Base-by-base conservation (phyloP, 768 basidiomycete species). In the Termitomyces sp. region DNA sequence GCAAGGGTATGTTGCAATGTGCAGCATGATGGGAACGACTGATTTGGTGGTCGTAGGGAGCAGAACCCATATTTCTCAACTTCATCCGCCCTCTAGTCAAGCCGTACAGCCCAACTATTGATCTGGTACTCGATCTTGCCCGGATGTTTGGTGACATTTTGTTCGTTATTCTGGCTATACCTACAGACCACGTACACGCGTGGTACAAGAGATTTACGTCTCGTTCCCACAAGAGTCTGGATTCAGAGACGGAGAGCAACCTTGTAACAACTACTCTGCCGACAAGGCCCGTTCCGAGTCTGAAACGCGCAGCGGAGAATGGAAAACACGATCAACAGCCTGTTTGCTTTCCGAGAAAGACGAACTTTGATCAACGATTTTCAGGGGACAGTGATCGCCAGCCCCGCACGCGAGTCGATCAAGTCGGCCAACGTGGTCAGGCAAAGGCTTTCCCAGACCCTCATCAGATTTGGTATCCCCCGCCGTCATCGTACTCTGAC, bases 41-140 rank as follows among this genome's bases (percentile, higher is more conserved):
- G 36, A 42, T 51, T n/a, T 48, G 30, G 32, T 56, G 13, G 6
- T 34, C n/a, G 7, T 64, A 94, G 92, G 91, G 90, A 27, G 89
- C 93, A 30, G 93, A 94, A 71, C 93, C 92, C 7, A 81, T 94
- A 45, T 91, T 84, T 65, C 77, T 94, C 20, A 89, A 94, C 69
- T 71, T 93, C 55, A 79, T 94, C 12, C 88, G 92, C 20, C 92
- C 93, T 16, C 66, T 89, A 33, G 69, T 93, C 64, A 89, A 86
- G 66, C 92, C 92, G 6, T 90, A 94, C 64, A 79, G 82, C 14
- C 64, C 75, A 5, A 80, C 86, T 1, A 72, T 93, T 36, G 92
- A 94, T 66, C 75, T 82, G 16, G 56, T 80, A 13, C 75, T 92
- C 30, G 87, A 90, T 54, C 60, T 88, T 26, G 70, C 77, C 37